Evolutionary conservation across 2,329 filamentous ascomycete genomes (phyloP).

Genomic region (Bipolaris bicolor): DNA sequence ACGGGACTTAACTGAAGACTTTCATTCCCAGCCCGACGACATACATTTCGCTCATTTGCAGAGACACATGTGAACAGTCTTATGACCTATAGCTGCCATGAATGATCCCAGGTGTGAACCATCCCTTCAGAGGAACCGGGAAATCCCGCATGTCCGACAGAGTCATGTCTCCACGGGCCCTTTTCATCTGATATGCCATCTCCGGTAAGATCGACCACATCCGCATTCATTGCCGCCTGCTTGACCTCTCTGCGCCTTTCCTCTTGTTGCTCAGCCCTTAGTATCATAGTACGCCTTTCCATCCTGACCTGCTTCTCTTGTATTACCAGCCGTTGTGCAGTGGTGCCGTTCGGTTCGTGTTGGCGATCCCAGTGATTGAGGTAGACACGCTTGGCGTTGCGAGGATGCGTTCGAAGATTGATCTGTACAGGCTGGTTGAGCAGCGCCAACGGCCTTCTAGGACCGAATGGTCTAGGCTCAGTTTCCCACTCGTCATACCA

Average conservation of each 20-base stretch:
- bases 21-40: not conserved
- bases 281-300: not conserved
- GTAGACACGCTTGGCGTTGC: not conserved
- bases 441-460: conserved; percentile 1
- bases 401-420: conserved; percentile 6
- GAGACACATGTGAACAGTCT: not conserved
- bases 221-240: not conserved
- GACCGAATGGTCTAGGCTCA: conserved; percentile 3
- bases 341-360: conserved; percentile 11
- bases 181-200: not conserved
- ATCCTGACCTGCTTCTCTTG: not conserved
- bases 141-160: not conserved
- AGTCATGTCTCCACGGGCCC: not conserved
- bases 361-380: conserved; percentile 12
- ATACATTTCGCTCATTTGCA: too few relatives aligned
- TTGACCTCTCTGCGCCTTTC: conserved; percentile 4
- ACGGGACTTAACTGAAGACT: not conserved
- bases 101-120: not conserved
- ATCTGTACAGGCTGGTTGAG: conserved; percentile 11
- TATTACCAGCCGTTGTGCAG: conserved; percentile 3
- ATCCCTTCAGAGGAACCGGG: not conserved
- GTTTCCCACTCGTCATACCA: conserved; percentile 16
- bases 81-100: not conserved
- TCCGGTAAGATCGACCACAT: conserved; percentile 13
- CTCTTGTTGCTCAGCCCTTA: not conserved